A percentile compares a stretch with the other conserved stretches of the same genome.
Conservation (phyloP, 345 rosid genomes). For the Populus euphratica region DNA sequence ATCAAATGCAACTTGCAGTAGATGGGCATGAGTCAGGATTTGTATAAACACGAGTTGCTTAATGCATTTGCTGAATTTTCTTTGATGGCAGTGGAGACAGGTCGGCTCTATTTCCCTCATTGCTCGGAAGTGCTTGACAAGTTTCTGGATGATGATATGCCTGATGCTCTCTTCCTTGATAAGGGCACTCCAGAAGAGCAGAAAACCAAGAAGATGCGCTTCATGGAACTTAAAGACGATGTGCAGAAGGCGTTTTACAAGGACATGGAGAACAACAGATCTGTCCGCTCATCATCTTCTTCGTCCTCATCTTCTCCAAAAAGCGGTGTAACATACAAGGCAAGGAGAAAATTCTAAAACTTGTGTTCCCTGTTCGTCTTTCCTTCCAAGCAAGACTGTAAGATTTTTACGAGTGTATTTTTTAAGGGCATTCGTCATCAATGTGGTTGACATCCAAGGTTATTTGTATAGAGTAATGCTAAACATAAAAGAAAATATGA, state of each 20-base stretch:
- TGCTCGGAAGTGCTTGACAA: slow-evolving; percentile 45
- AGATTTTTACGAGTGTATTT: not conserved
- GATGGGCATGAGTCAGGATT: not conserved
- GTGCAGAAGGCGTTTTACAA: slow-evolving; percentile 40
- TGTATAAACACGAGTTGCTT: not conserved
- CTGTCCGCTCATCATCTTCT: slow-evolving; percentile 21
- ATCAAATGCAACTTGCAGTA: not conserved
- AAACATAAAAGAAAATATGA: no score
- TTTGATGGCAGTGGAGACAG: slow-evolving; percentile 41
- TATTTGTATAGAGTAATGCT: no score
- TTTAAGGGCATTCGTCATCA: not conserved
- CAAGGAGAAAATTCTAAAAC: not conserved
- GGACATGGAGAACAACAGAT: slow-evolving; percentile 34
- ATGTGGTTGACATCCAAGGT: not conserved
- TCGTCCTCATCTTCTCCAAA: slow-evolving; percentile 31
- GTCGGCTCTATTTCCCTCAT: slow-evolving; percentile 36
- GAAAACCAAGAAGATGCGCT: slow-evolving; percentile 33
- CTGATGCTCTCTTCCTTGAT: slow-evolving; percentile 32
- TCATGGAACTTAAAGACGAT: slow-evolving; percentile 42
- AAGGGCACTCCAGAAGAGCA: slow-evolving; percentile 42
- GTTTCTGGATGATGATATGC: slow-evolving; percentile 29
- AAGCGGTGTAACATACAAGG: slow-evolving; percentile 6
- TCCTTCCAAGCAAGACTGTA: not conserved
- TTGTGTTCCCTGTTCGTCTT: not conserved
- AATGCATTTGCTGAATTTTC: not conserved